A percentile compares a stretch with the other conserved stretches of the same genome.
Evolutionary conservation across 2,329 filamentous ascomycete species (phyloP).

Genomic region (Cytospora paraplurivora): DNA sequence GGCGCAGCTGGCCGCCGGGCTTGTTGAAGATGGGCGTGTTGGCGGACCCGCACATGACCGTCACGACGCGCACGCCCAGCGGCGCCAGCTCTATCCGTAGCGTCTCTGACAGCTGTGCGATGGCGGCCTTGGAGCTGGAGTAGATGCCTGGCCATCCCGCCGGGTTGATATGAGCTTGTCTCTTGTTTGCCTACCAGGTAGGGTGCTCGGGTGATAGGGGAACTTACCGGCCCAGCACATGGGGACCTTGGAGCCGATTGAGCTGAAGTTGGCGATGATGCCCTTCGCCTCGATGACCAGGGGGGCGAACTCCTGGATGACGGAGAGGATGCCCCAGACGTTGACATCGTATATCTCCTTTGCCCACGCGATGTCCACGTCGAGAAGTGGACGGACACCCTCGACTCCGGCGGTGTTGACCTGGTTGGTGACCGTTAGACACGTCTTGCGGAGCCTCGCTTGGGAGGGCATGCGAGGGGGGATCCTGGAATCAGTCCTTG

Average conservation of each 20-base stretch:
- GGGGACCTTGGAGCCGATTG: slow-evolving; percentile 5
- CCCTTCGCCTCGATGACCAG: slow-evolving; percentile 17
- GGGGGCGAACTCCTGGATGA: slow-evolving; percentile 15
- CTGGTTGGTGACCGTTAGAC: not conserved
- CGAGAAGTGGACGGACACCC: slow-evolving; percentile 12
- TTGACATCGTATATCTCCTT: slow-evolving; percentile 21
- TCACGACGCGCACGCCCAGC: slow-evolving; percentile 13
- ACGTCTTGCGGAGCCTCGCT: not conserved
- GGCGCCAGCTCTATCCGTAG: slow-evolving; percentile 6
- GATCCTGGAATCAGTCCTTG: not conserved
- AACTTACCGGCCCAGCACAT: slow-evolving; percentile 21
- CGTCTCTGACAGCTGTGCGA: slow-evolving; percentile 4
- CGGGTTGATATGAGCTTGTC: not conserved
- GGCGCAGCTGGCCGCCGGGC: slow-evolving; percentile 6
- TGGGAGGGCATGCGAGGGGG: not conserved
- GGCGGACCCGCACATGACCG: slow-evolving; percentile 1
- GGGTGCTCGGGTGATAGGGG: not conserved
- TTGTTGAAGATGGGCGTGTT: slow-evolving; percentile 19
- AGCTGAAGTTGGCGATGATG: slow-evolving; percentile 18
- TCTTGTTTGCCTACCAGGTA: not conserved
- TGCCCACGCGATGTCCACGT: slow-evolving; percentile 13
- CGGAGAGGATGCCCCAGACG: slow-evolving; percentile 14
- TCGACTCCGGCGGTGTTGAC: slow-evolving; percentile 15
- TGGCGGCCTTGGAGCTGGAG: slow-evolving; percentile 17
- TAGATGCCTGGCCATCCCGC: slow-evolving; percentile 4